A percentile compares a stretch with the other conserved stretches of the same genome.
Conservation (phyloP, 441 rosid genomes). For the Populus hybrid region DNA sequence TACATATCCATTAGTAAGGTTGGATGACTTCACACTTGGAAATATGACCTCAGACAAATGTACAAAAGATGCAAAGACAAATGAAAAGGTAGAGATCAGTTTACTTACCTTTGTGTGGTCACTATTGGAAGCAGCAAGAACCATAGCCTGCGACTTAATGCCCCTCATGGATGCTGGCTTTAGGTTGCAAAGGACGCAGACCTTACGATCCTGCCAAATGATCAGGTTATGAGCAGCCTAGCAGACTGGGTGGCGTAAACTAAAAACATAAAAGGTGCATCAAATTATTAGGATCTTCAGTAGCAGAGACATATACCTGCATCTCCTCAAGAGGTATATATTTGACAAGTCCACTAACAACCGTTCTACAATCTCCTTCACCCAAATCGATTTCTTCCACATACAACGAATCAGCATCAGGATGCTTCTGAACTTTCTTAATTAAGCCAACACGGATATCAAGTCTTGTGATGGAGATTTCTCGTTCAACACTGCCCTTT, state of each 20-base stretch:
- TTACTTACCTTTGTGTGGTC: slow-evolving; percentile 63
- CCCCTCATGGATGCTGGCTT: slow-evolving; percentile 91
- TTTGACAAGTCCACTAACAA: slow-evolving; percentile 94
- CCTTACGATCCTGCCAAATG: slow-evolving; percentile 74
- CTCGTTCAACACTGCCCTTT: slow-evolving; percentile 54
- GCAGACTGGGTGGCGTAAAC: background rate
- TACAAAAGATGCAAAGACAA: background rate
- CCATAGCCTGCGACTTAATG: slow-evolving; percentile 92
- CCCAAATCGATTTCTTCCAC: slow-evolving; percentile 97
- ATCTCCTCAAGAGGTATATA: slow-evolving; percentile 84
- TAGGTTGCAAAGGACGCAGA: slow-evolving; percentile 92
- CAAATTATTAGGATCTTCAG: background rate
- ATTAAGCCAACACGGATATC: slow-evolving; percentile 93
- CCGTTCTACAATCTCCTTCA: slow-evolving; percentile 67
- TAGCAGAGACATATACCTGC: slow-evolving; percentile 59
- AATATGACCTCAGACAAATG: background rate
- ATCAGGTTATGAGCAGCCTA: slow-evolving; percentile 5
- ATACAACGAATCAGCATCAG: slow-evolving; percentile 85
- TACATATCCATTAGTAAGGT: background rate
- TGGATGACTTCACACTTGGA: background rate
- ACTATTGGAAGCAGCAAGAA: slow-evolving; percentile 78
- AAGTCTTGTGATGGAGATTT: slow-evolving; percentile 78
- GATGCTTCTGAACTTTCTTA: slow-evolving; percentile 75
- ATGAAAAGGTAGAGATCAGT: background rate
- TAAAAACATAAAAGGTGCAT: background rate